Evolutionary conservation across 306 rosid genomes (phyloP), one percentile per base, ranked within the genome.

Genomic region (Acacia acuminata): DNA sequence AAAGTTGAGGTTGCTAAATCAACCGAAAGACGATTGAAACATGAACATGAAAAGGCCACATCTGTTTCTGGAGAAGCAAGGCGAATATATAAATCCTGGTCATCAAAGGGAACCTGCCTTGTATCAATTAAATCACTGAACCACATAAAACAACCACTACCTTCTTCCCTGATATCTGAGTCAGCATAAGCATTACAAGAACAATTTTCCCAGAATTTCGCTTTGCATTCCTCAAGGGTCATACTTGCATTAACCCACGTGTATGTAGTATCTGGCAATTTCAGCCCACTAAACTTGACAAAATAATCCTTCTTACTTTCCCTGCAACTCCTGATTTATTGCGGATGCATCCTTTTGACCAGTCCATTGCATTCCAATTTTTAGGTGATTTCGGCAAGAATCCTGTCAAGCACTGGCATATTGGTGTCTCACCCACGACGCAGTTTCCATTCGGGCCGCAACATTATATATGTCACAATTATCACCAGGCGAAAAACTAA

Each of bases 131-230:
- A 85, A 34, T 83, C 85, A 8, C 81, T 81, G 9, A 75, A 88
- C 87, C 89, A 85, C 65, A 83, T 72, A 27, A 70, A 36, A 76
- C 89, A 88, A 9, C 86, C 81, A 45, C 63, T 82, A 14, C 80
- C 81, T 64, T 15, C 79, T 32, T 22, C 82, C 22, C 66, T 66
- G 5, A 83, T 4, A 71, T 76, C 80, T 5, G 80, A 56, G 24
- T 78, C 71, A 5, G 89, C 61, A 60, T 83, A 86, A 72, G 86
- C 88, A 17, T 16, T 51, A 17, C 84, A 81, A 51, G 75, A 65
- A 81, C 84, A 81, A 24, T 81, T 67, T 2, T 51, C 47, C 70
- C 69, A 25, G 80, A 80, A 75, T 27, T 66, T 81, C 0, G 11
- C 76, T 40, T 64, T 81, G 40, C 84, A 81, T 24, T 81, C 71